Conservation (phyloP, 306 rosid genomes). For the Casuarina glauca region DNA sequence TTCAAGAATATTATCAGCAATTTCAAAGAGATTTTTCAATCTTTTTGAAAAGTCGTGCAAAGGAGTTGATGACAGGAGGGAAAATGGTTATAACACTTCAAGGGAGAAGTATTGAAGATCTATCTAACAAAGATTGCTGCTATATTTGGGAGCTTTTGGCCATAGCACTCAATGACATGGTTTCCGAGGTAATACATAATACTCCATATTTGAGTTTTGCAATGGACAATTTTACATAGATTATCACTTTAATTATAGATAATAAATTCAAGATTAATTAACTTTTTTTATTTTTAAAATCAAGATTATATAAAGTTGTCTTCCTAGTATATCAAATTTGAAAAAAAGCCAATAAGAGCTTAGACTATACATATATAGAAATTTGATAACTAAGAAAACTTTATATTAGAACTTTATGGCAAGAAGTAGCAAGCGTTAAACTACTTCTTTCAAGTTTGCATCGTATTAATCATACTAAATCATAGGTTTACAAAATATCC, state of each 20-base stretch:
- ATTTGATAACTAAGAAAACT: too few species aligned
- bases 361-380: too few species aligned
- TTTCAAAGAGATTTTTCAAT: conserved; percentile 52
- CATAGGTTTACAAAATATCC: not conserved
- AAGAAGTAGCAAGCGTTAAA: too few species aligned
- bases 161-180: conserved; percentile 46
- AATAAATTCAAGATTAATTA: too few species aligned
- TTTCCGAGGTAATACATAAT: conserved; percentile 33
- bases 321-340: too few species aligned
- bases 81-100: conserved; percentile 50
- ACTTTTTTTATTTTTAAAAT: too few species aligned
- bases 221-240: too few species aligned
- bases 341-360: too few species aligned
- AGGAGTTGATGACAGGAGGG: conserved; percentile 52
- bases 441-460: not conserved
- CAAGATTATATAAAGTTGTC: too few species aligned
- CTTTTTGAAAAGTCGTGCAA: conserved; percentile 46
- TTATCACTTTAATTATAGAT: not conserved
- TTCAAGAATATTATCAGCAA: conserved; percentile 45
- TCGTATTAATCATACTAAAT: not conserved
- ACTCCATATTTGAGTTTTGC: not conserved
- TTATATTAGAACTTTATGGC: too few species aligned
- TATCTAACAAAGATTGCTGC: conserved; percentile 51
- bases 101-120: conserved; percentile 54
- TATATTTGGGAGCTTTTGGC: conserved; percentile 63